A percentile compares a stretch with the other conserved stretches of the same genome.
phyloP scores from a whole-genome alignment of 2,329 filamentous ascomycete species.

The Fusarium sp. region DNA sequence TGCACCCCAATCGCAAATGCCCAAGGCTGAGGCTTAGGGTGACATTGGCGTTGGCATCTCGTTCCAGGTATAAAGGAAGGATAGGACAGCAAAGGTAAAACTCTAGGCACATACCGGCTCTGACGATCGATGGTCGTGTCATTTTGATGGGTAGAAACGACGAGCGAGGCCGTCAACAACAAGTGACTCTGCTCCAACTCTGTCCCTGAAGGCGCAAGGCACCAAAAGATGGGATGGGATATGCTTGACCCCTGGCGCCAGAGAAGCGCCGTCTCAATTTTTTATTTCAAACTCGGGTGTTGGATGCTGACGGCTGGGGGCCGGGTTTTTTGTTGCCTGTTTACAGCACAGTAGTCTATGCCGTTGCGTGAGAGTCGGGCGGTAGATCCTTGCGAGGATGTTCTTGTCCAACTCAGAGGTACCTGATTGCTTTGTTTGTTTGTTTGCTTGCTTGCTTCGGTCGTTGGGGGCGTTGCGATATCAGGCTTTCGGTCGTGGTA shows the following conservation, averaged over 20 bases:
- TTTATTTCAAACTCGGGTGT: slow-evolving; percentile 4
- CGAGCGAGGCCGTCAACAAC: slow-evolving; percentile 30
- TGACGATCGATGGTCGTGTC: slow-evolving; percentile 68
- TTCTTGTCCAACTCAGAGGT: slow-evolving; percentile 1
- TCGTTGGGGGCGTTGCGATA: slow-evolving; percentile 5
- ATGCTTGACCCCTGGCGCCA: slow-evolving; percentile 28
- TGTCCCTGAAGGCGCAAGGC: slow-evolving; percentile 29
- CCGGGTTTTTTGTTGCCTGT: slow-evolving; percentile 5
- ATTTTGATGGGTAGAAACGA: slow-evolving; percentile 51
- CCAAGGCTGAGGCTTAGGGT: slow-evolving; percentile 10
- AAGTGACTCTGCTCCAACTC: slow-evolving; percentile 17
- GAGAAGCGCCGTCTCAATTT: slow-evolving; percentile 20
- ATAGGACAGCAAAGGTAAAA: slow-evolving; percentile 6
- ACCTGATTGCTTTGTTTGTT: not conserved
- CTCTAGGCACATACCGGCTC: slow-evolving; percentile 62
- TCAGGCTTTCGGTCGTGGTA: slow-evolving; percentile 14
- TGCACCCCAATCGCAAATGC: slow-evolving; percentile 12
- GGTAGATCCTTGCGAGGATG: slow-evolving; percentile 23
- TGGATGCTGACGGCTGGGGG: slow-evolving; percentile 25
- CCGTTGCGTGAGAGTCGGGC: not conserved
- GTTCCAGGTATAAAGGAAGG: slow-evolving; percentile 12
- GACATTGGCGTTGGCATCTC: slow-evolving; percentile 1
- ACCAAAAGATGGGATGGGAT: slow-evolving; percentile 19
- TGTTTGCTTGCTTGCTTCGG: slow-evolving; percentile 16
- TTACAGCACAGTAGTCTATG: not conserved